A percentile compares a stretch with the other conserved stretches of the same genome.
phyloP scores from a whole-genome alignment of 768 basidiomycete species.

The Xerocomus potaroensis region DNA sequence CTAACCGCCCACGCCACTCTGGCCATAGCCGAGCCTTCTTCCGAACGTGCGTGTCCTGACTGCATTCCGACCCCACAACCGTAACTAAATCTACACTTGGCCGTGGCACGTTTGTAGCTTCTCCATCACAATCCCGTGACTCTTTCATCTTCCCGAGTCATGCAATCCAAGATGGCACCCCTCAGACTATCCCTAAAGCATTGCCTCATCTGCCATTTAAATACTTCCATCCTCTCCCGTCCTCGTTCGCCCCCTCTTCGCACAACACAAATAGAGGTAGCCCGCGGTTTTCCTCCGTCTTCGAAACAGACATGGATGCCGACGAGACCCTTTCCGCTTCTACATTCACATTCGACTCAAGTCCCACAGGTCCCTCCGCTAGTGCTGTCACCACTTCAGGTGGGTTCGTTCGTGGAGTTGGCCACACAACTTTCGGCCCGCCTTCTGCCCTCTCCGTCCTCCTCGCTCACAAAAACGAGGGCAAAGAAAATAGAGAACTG shows the following conservation, averaged over 20 bases:
- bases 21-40: constrained; percentile 15
- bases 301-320: constrained; percentile 21
- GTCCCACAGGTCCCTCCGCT: constrained; percentile 6
- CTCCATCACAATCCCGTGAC: constrained; percentile 26
- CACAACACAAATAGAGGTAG: constrained; percentile 21
- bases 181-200: constrained; percentile 19
- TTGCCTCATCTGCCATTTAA: constrained; percentile 16
- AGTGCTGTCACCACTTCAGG: constrained; percentile 6
- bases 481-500: neutral
- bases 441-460: constrained; percentile 37
- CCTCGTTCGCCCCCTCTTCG: constrained; percentile 25
- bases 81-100: constrained; percentile 6
- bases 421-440: constrained; percentile 16
- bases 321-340: constrained; percentile 27
- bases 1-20: constrained; percentile 15
- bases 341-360: constrained; percentile 27
- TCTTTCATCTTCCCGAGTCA: constrained; percentile 39
- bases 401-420: constrained; percentile 19
- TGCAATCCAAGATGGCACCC: constrained; percentile 21
- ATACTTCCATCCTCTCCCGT: constrained; percentile 10
- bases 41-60: constrained; percentile 23
- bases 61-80: constrained; percentile 5
- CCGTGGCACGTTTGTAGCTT: constrained; percentile 24
- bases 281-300: constrained; percentile 20
- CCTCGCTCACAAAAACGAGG: constrained; percentile 23